phyloP scores from a whole-genome alignment of 305 asterid genomes.

The Striga hermonthica region DNA sequence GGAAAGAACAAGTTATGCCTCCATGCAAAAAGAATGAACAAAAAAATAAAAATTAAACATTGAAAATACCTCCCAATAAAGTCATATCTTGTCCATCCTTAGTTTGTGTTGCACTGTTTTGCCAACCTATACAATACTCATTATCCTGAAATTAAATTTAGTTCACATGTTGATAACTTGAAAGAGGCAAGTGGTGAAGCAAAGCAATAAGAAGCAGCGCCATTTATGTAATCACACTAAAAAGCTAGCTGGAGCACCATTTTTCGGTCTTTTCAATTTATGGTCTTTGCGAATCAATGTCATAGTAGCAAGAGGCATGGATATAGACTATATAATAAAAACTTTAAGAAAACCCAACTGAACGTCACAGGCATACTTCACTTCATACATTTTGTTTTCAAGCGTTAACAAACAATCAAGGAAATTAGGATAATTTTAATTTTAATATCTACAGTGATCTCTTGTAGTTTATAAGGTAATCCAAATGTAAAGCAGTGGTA shows the following conservation, averaged over 20 bases:
- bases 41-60: not conserved
- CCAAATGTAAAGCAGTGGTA: too few relatives aligned
- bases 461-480: too few relatives aligned
- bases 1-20: not conserved
- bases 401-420: too few relatives aligned
- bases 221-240: not conserved
- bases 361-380: too few relatives aligned
- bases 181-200: conserved; percentile 5
- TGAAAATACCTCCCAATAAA: conserved; percentile 68
- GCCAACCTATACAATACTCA: conserved; percentile 94
- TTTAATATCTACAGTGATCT: too few relatives aligned
- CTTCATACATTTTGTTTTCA: too few relatives aligned
- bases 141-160: conserved; percentile 40
- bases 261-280: too few relatives aligned
- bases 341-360: too few relatives aligned
- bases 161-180: not conserved
- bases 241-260: not conserved
- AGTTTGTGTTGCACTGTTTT: conserved; percentile 73
- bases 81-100: conserved; percentile 77
- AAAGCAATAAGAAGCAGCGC: not conserved
- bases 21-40: not conserved
- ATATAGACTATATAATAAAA: too few relatives aligned
- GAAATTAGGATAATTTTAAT: too few relatives aligned
- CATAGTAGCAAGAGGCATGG: too few relatives aligned
- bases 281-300: too few relatives aligned